Evolutionary conservation across 1,284 basidiomycete genomes (phyloP).

Genomic region (Trichosporon inkin): DNA sequence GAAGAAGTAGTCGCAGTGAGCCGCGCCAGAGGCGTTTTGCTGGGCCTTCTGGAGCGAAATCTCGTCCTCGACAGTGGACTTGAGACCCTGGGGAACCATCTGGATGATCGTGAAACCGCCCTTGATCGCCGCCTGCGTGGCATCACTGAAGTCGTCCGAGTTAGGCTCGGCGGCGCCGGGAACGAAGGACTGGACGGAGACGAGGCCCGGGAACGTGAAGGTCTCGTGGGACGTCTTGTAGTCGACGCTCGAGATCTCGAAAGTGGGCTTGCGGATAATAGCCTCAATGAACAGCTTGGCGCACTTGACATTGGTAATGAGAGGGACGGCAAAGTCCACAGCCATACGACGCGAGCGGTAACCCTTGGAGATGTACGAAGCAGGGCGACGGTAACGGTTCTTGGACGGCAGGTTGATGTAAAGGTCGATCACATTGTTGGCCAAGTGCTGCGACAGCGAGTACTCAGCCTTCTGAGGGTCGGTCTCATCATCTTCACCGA

Average conservation of each 20-base stretch:
- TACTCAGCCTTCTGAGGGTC: slow-evolving; percentile 90
- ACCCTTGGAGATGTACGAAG: slow-evolving; percentile 94
- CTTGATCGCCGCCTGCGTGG: slow-evolving; percentile 74
- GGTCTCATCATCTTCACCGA: slow-evolving; percentile 64
- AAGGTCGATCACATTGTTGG: slow-evolving; percentile 94
- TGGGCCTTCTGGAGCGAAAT: slow-evolving; percentile 66
- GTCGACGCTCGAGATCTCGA: slow-evolving; percentile 87
- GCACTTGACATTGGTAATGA: slow-evolving; percentile 98
- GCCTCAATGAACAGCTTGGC: slow-evolving; percentile 97
- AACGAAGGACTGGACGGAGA: slow-evolving; percentile 86
- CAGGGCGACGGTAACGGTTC: slow-evolving; percentile 95
- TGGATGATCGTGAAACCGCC: slow-evolving; percentile 82
- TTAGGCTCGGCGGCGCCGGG: slow-evolving; percentile 61
- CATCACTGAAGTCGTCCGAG: slow-evolving; percentile 63
- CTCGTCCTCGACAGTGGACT: slow-evolving; percentile 63
- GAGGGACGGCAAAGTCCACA: slow-evolving; percentile 96
- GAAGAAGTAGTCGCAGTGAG: slow-evolving; percentile 83
- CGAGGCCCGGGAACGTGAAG: slow-evolving; percentile 84
- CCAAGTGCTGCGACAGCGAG: slow-evolving; percentile 87
- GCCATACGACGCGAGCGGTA: slow-evolving; percentile 97
- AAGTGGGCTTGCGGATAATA: slow-evolving; percentile 74
- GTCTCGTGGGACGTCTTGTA: slow-evolving; percentile 92
- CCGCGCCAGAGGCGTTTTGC: slow-evolving; percentile 59
- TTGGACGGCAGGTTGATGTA: slow-evolving; percentile 99
- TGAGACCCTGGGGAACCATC: slow-evolving; percentile 67